A percentile compares a stretch with the other conserved stretches of the same genome.
These are phyloP conservation scores for Antarctomyces pellizariae DNA, from an alignment of 495 filamentous ascomycete genomes.

Conservation along the genomic window DNA sequence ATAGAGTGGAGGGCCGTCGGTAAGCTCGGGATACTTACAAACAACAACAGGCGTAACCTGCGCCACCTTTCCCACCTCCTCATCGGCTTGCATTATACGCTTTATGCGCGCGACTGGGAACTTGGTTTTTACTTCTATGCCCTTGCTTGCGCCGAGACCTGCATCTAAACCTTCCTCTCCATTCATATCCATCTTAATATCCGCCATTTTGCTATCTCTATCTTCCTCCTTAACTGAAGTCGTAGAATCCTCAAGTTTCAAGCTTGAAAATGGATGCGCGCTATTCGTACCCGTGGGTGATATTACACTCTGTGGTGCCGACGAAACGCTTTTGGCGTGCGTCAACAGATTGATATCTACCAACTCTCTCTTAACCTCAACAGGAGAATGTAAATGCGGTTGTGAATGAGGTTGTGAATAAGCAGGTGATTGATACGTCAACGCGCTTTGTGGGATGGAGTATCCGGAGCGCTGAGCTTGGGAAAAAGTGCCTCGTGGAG, in stretches of 20 bases:
- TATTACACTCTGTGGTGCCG: conserved; percentile 2
- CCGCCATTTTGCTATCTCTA: conserved; percentile 16
- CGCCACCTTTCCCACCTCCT: conserved; percentile 95
- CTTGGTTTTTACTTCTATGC: conserved; percentile 70
- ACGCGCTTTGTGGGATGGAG: conserved; percentile 3
- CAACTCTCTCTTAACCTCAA: no score
- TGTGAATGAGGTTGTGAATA: neutral
- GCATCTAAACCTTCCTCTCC: conserved; percentile 18
- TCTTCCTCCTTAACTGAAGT: conserved; percentile 3
- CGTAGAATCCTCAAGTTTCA: conserved; percentile 1
- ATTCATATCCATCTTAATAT: conserved; percentile 18
- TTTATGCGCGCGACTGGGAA: conserved; percentile 97
- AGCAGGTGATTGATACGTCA: neutral
- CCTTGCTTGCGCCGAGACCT: conserved; percentile 15
- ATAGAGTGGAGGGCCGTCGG: conserved; percentile 1
- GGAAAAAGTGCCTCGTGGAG: no score
- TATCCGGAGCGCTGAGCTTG: no score
- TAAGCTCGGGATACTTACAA: conserved; percentile 26
- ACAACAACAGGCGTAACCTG: conserved; percentile 91
- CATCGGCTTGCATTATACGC: conserved; percentile 98
- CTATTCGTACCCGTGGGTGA: conserved; percentile 3
- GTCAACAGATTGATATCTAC: no score
- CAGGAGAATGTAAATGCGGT: neutral
- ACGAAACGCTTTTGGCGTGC: neutral
- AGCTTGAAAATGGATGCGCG: conserved; percentile 1